Evolutionary conservation across 495 filamentous ascomycete genomes (phyloP).

Genomic region (Chlorociboria aeruginascens): DNA sequence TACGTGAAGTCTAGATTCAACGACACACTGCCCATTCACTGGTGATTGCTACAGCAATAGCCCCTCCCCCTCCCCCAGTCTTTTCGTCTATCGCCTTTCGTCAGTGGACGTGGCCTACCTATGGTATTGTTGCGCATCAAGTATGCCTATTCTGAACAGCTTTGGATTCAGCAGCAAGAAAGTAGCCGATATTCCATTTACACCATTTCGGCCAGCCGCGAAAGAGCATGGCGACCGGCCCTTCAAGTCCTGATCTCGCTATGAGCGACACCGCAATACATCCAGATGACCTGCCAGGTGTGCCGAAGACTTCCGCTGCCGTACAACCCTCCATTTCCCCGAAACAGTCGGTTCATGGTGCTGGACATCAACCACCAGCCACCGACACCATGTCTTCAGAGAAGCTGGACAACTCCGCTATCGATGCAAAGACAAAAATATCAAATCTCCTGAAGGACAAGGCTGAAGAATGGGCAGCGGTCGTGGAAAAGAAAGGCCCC

Average conservation of each 20-base stretch:
- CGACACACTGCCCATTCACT: too few species aligned
- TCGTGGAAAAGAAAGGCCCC: constrained; percentile 27
- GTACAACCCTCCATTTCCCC: constrained; percentile 8
- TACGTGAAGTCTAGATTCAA: too few species aligned
- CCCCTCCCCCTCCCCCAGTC: neutral
- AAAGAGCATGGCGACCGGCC: constrained; percentile 10
- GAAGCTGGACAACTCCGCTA: constrained; percentile 2
- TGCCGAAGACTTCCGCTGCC: constrained; percentile 15
- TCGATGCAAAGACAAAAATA: constrained; percentile 14
- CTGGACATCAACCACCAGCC: constrained; percentile 1
- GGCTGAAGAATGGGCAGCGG: constrained; percentile 28
- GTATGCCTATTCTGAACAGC: constrained; percentile 17
- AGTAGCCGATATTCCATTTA: constrained; percentile 9
- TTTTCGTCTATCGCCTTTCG: neutral
- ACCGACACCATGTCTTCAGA: constrained; percentile 1
- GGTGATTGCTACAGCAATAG: neutral
- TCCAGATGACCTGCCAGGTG: constrained; percentile 12
- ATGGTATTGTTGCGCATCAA: constrained; percentile 9
- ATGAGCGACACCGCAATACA: constrained; percentile 16
- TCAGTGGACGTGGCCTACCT: neutral
- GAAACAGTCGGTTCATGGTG: constrained; percentile 1
- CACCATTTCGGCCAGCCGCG: neutral
- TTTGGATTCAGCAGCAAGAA: constrained; percentile 13
- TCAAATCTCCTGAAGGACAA: constrained; percentile 28
- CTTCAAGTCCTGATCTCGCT: constrained; percentile 10